Evolutionary conservation across 345 rosid genomes (phyloP), one percentile per base, ranked within the genome.

Genomic region (Lepidium africanum): DNA sequence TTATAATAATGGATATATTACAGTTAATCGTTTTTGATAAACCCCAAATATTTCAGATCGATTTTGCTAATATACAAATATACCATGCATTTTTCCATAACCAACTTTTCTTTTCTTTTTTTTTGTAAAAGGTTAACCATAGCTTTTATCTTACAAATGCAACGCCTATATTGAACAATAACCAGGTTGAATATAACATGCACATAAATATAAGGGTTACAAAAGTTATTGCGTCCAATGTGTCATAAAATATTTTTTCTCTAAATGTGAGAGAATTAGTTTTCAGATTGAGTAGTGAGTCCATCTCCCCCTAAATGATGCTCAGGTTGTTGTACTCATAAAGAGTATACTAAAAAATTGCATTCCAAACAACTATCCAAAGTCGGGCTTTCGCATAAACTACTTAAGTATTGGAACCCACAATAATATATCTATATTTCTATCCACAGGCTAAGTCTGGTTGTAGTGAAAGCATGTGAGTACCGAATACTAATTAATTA

Each of bases 381-480:
- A 30, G 33, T 30, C 7, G 1, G 33, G 33, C 33, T 48, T 48
- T 48, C 13, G 14, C 27, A 47, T 47, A 25, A 19, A 10, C 12
- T 30, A 30, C 7, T 19, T 40, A 0, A 4, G 13, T 17, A 2
- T 47, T 46, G 2, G 25, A 38, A 48, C 47, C 35, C 55, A 40
- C 6, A 57, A 43, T 67, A 30, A 30, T 45, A 35, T 11, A 68
- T 14, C 25, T 13, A 45, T 37, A 47, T 12, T 47, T 15, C 11
- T 6, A 36, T 46, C 56, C 38, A 37, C 65, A 46, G 10, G 54
- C 33, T 30, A 30, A 30, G 33, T 23, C 41, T 43, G 25, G 35
- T 19, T 67, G 56, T 36, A 67, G 17, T 57, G 65, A 50, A 59
- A 59, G 59, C 73, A 68, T 49, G 51, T 59, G 59, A 48, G 73